phyloP scores from a whole-genome alignment of 2,329 filamentous ascomycete species.

The Xylariaceae sp. region DNA sequence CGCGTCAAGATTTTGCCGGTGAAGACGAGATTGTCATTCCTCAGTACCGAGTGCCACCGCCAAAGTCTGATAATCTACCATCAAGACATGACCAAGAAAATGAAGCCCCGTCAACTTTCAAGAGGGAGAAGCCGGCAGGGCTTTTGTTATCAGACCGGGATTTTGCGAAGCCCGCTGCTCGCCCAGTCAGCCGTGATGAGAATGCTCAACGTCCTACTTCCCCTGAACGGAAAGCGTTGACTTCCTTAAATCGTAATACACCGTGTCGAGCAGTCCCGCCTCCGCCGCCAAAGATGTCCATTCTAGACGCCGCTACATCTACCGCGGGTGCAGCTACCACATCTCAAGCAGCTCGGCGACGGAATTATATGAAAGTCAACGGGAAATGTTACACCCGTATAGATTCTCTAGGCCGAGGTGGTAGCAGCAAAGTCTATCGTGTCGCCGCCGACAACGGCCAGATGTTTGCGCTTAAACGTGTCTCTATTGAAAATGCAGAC shows the following conservation, averaged over 20 bases:
- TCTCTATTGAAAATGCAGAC: slow-evolving; percentile 86
- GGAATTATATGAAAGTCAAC: slow-evolving; percentile 82
- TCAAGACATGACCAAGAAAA: slow-evolving; percentile 80
- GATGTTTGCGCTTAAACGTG: slow-evolving; percentile 89
- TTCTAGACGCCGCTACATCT: slow-evolving; percentile 84
- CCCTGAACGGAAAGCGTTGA: slow-evolving; percentile 54
- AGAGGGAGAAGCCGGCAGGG: slow-evolving; percentile 53
- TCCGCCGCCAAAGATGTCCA: slow-evolving; percentile 93
- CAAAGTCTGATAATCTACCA: slow-evolving; percentile 52
- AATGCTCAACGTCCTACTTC: slow-evolving; percentile 40
- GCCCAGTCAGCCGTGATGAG: slow-evolving; percentile 46
- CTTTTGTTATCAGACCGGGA: slow-evolving; percentile 54
- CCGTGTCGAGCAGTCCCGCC: slow-evolving; percentile 73
- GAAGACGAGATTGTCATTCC: slow-evolving; percentile 43
- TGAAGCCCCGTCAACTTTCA: slow-evolving; percentile 66
- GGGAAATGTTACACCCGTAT: slow-evolving; percentile 86
- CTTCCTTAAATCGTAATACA: slow-evolving; percentile 59
- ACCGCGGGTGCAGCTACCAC: slow-evolving; percentile 76
- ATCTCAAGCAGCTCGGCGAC: slow-evolving; percentile 67
- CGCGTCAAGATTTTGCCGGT: slow-evolving; percentile 28
- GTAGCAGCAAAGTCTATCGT: slow-evolving; percentile 89
- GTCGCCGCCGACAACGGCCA: slow-evolving; percentile 97
- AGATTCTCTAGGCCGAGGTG: slow-evolving; percentile 86
- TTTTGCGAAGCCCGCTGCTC: slow-evolving; percentile 48
- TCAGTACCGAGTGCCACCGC: slow-evolving; percentile 55